Evolutionary conservation across 2,329 filamentous ascomycete species (phyloP), one percentile per base, ranked within the genome.

Genomic region (Clarireedia sp.): DNA sequence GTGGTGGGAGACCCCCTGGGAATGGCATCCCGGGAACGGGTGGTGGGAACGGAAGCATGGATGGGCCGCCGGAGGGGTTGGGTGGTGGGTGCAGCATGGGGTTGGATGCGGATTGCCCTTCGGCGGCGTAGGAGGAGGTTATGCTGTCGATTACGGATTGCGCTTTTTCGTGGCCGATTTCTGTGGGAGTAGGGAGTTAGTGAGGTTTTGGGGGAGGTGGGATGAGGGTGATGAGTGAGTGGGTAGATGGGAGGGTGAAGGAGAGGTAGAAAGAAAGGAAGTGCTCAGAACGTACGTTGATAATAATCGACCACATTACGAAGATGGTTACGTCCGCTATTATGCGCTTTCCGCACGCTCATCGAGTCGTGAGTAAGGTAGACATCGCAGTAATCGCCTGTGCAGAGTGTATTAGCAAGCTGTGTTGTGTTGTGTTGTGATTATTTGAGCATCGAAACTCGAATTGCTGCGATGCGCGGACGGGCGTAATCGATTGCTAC

Each of bases 291-390:
- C 78, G 57, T 74, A 91, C 88, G 90, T 75, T 97, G 91, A 73
- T 99, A 99, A 76, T 99, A 99, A 70, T 96, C 91, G 66, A 96
- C 87, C 29, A 99, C 94, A 73, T 99, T 99, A 68, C 94, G 89
- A 60, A 99, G 76, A 70, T 99, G 94, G 76, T 99, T 99, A 67
- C 92, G 85, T 60, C 94, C 94, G 70, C 84, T 87, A 78, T 99
- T 99, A 75, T 99, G 94, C 49, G 94, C 94, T 77, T 97, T 97
- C 67, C 94, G 91, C 74, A 99, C 94, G 75, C 90, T 96, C 92
- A 97, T 97, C 46, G 90, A 96, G 80, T 99, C 94, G 81, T 99
- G 94, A 64, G 94, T 99, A 66, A 99, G 87, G 81, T 99, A 99
- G 73, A 99, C 94, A 87, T 99, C 94, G 82, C 94, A 99, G 75